Evolutionary conservation across 129 eudicot genomes (phyloP).

Genomic region (Glebionis coronaria): DNA sequence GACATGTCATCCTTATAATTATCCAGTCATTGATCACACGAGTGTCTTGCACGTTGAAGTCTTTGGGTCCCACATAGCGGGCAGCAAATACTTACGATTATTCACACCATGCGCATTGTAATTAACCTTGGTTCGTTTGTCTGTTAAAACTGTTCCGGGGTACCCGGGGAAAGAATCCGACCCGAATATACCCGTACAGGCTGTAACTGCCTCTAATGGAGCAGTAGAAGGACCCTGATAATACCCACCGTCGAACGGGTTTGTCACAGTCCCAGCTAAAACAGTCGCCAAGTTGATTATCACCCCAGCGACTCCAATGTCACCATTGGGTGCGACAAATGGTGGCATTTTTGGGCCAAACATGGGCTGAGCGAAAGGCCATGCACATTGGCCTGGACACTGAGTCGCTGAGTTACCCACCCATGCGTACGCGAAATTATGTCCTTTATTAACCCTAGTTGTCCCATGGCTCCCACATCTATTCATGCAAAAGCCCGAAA

Average conservation of each 20-base stretch:
- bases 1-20: slow-evolving; percentile 13
- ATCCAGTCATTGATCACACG: slow-evolving; percentile 42
- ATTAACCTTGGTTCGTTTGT: slow-evolving; percentile 50
- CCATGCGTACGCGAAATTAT: slow-evolving; percentile 60
- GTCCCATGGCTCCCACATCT: slow-evolving; percentile 77
- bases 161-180: slow-evolving; percentile 69
- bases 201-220: slow-evolving; percentile 73
- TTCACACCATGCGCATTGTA: slow-evolving; percentile 56
- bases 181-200: slow-evolving; percentile 70
- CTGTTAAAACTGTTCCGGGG: slow-evolving; percentile 57
- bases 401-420: slow-evolving; percentile 77
- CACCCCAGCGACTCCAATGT: slow-evolving; percentile 78
- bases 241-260: slow-evolving; percentile 74
- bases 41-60: slow-evolving; percentile 57
- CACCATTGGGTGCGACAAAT: slow-evolving; percentile 65
- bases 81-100: slow-evolving; percentile 53
- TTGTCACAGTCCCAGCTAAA: slow-evolving; percentile 74
- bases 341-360: slow-evolving; percentile 70
- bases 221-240: slow-evolving; percentile 70
- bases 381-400: slow-evolving; percentile 88
- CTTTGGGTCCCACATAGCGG: slow-evolving; percentile 84
- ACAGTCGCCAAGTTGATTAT: slow-evolving; percentile 69
- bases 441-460: slow-evolving; percentile 28
- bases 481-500: slow-evolving; percentile 67
- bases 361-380: slow-evolving; percentile 76